phyloP scores from a whole-genome alignment of 1,284 basidiomycete species.

The Pseudozyma flocculosa region DNA sequence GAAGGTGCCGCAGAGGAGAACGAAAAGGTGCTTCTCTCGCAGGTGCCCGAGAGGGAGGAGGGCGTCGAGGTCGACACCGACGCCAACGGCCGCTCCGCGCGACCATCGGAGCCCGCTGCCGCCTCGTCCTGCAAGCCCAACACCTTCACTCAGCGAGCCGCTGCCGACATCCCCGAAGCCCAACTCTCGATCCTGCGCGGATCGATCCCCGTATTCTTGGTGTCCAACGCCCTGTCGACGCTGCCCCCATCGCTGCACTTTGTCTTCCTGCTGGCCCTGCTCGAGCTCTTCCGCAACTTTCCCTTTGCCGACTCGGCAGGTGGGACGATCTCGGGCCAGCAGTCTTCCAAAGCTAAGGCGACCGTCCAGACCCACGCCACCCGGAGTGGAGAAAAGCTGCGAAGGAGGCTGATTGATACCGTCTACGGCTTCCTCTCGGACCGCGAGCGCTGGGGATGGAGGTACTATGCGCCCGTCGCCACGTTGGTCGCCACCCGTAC shows the following conservation, averaged over 20 bases:
- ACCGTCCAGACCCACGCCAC: conserved; percentile 14
- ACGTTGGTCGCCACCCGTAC: conserved; percentile 12
- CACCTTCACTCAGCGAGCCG: conserved; percentile 13
- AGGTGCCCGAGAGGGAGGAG: conserved; percentile 22
- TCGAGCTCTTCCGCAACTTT: conserved; percentile 38
- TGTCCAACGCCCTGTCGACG: conserved; percentile 28
- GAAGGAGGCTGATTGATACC: conserved; percentile 26
- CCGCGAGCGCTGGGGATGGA: conserved; percentile 18
- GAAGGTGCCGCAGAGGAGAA: conserved; percentile 7
- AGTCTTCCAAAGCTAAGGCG: background rate
- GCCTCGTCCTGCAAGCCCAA: conserved; percentile 16
- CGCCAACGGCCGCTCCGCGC: background rate
- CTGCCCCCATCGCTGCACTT: conserved; percentile 40
- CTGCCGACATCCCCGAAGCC: conserved; percentile 27
- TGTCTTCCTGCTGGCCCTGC: conserved; percentile 31
- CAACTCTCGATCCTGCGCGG: conserved; percentile 43
- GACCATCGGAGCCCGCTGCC: no score
- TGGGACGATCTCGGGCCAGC: conserved; percentile 3
- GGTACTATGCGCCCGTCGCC: conserved; percentile 23
- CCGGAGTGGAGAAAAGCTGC: conserved; percentile 30
- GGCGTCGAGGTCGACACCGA: conserved; percentile 20
- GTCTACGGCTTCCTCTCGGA: conserved; percentile 28
- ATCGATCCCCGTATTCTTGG: conserved; percentile 41
- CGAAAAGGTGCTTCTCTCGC: conserved; percentile 26
- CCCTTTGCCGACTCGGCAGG: conserved; percentile 37